Evolutionary conservation across 2,329 filamentous ascomycete species (phyloP), one percentile per base, ranked within the genome.

Genomic region (Apiospora malaysiana): DNA sequence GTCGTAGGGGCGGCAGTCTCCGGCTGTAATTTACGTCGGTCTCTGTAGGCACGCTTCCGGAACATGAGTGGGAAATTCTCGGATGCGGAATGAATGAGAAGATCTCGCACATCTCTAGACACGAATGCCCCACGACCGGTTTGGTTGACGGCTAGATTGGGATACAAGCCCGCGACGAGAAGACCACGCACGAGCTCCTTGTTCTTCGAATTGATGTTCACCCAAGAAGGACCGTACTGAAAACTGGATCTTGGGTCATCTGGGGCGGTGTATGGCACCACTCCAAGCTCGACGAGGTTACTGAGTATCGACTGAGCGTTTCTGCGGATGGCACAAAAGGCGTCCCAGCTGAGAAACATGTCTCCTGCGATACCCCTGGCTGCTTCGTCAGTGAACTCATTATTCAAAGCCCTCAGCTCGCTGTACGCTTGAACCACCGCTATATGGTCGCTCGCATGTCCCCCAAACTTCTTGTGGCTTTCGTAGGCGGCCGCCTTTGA

Each of bases 171-270:
- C 23, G 84, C 82, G 16, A 84, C 72, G 4, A 83, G 73, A n/a
- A 88, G 77, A 18, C 83, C 82, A 71, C 85, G 86, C 69, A 88
- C 79, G 37, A 88, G 78, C 0, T 79, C 75, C 0, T 77, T 70
- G 49, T 83, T 83, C 45, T 79, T 70, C 4, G 85, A 84, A 74
- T 87, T 85, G 40, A 77, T 73, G 70, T 88, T 88, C 43, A 86
- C 74, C 4, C 70, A 69, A 1, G 72, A 51, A 40, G 77, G 77
- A 5, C 83, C 82, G 65, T 80, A 79, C 27, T 73, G 72, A 40
- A 68, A 56, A 40, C 70, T 40, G 40, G 67, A 42, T 27, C 32
- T 21, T 9, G 1, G 0, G 5, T 2, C 10, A 3, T 21, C 12
- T 14, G 12, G 8, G 5, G 42, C 73, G 21, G 79, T 76, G 9